These are phyloP conservation scores for Gymnopus androsaceus DNA, from an alignment of 1,284 basidiomycete genomes.

Conservation along the genomic window DNA sequence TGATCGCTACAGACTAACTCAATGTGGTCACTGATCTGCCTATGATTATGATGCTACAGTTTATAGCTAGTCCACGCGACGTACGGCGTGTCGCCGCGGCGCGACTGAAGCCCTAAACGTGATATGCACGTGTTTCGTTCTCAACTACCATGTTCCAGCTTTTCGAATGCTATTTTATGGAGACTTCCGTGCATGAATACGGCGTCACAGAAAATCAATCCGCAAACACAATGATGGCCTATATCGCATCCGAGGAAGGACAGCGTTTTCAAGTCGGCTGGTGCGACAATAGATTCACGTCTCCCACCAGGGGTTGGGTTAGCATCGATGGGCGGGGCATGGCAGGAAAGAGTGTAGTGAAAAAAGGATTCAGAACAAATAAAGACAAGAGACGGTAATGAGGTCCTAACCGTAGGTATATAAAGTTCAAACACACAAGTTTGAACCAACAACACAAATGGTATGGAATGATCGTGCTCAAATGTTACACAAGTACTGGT, in stretches of 20 bases:
- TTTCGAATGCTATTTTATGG: not conserved
- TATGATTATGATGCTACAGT: too few relatives aligned
- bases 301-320: constrained; percentile 3
- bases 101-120: not conserved
- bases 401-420: too few relatives aligned
- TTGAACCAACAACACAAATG: too few relatives aligned
- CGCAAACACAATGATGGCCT: not conserved
- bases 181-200: not conserved
- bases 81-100: not conserved
- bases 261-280: constrained; percentile 4
- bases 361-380: constrained; percentile 1
- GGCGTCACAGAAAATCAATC: not conserved
- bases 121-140: not conserved
- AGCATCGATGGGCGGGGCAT: not conserved
- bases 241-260: not conserved
- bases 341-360: constrained; percentile 4
- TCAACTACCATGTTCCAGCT: not conserved
- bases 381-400: not conserved
- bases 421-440: too few relatives aligned
- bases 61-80: too few relatives aligned
- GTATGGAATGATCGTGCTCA: too few relatives aligned
- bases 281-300: not conserved
- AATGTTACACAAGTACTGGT: too few relatives aligned
- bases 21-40: too few relatives aligned
- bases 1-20: too few relatives aligned